Base-by-base conservation (phyloP, 1,284 basidiomycete genomes). In the Marasmius oreades region DNA sequence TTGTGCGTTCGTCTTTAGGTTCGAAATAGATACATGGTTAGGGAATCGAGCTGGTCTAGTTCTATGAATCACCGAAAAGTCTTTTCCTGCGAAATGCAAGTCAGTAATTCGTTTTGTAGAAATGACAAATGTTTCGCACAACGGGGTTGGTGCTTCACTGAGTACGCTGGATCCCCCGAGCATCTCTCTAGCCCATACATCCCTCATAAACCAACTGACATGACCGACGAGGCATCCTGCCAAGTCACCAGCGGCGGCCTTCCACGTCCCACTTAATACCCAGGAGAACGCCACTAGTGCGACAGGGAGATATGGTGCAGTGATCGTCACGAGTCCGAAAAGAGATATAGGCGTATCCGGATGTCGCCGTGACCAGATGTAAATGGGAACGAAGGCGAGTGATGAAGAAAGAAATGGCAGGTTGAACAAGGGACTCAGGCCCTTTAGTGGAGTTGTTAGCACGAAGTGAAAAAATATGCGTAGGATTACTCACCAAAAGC, bases 101-200 rank as follows among this genome's bases (percentile, higher is more conserved):
- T 43, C 28, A 63, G 46, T 18, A 23, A 23, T 5, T 45, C n/a
- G 20, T 37, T 46, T 53, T 24, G 34, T 57, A 52, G 52, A 22
- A 34, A 23, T 37, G 34, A 57, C 36, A 39, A 48, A 42, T n/a
- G n/a, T 11, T 31, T 86, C 94, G 77, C 66, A 97, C 94, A 97
- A 67, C 52, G 82, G 63, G 22, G 79, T 73, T 0, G 95, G 95
- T 0, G 94, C 88, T 55, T 89, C 86, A 56, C 90, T 88, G 63
- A 94, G 80, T 48, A 89, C 73, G 1, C 82, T 85, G 52, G 82
- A 80, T 0, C 90, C 90, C 18, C 90, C 91, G 2, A 86, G 75
- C 83, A 95, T 91, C 73, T 99, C 96, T 58, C 92, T 78, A 23
- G 90, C 88, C 97, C 96, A 99, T 1, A 96, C 91, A 64, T 98